Conservation (phyloP, 2,329 filamentous ascomycete species). For the Penicillium psychrosexuale region DNA sequence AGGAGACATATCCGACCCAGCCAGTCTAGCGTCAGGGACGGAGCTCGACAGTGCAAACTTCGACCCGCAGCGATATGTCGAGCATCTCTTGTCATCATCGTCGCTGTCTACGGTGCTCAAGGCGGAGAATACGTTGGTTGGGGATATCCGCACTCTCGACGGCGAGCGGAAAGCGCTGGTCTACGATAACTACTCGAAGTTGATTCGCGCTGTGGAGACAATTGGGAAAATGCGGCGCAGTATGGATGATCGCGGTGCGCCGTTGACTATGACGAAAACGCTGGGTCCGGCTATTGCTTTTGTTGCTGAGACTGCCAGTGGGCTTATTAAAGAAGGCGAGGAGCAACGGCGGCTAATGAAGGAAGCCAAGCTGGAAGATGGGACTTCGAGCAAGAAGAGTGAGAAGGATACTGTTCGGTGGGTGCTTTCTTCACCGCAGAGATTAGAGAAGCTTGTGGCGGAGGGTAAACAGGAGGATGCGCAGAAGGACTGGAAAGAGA, state of each 20-base stretch:
- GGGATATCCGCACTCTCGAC: constrained; percentile 82
- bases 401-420: constrained; percentile 47
- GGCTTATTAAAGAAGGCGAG: constrained; percentile 41
- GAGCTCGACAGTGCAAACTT: constrained; percentile 75
- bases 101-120: constrained; percentile 44
- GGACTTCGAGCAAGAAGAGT: constrained; percentile 18
- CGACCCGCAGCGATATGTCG: constrained; percentile 60
- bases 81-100: constrained; percentile 42
- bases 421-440: constrained; percentile 43
- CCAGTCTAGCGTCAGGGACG: constrained; percentile 31
- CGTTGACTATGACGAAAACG: constrained; percentile 48
- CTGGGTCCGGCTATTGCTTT: constrained; percentile 43
- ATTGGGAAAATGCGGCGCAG: constrained; percentile 66
- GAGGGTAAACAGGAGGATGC: constrained; percentile 42
- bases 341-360: constrained; percentile 31
- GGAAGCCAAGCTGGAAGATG: constrained; percentile 22
- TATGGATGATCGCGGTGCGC: constrained; percentile 46
- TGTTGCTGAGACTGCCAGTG: constrained; percentile 44
- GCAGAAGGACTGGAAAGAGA: constrained; percentile 43
- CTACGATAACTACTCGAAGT: constrained; percentile 96
- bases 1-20: constrained; percentile 40
- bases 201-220: constrained; percentile 94
- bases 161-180: constrained; percentile 96
- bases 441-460: constrained; percentile 37
- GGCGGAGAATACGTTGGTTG: constrained; percentile 46